Evolutionary conservation across 306 rosid species (phyloP), one percentile per base, ranked within the genome.

Genomic region (Purshia tridentata): DNA sequence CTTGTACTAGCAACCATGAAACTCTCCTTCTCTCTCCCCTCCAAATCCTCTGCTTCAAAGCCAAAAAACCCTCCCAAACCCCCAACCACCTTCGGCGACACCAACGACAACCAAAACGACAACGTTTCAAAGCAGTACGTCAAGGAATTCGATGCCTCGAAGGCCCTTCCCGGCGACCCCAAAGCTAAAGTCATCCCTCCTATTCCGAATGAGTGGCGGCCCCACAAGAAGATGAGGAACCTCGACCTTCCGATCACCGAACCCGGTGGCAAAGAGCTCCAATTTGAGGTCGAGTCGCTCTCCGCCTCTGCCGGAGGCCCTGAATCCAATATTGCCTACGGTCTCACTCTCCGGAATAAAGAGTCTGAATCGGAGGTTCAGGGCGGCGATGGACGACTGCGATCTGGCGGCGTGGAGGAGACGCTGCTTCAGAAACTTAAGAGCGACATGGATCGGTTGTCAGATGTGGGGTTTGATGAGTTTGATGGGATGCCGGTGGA

Each of bases 401-500:
- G 63, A 15, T 10, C 51, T 2, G 78, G 57, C 15, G 63, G 81
- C 9, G 42, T 53, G 14, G 92, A 84, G 75, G 48, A 40, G 4
- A 45, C 72, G 35, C 39, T 85, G 82, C 74, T 89, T 55, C 77
- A 89, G 84, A 91, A 89, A 48, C 74, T 89, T 5, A 87, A 83
- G 67, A 85, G 75, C 1, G 97, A 89, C 15, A 46, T 91, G 72
- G 35, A 76, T 37, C 82, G 82, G 56, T 60, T 91, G 11, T 90
- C 92, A 10, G 96, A 87, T 4, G 67, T 44, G 15, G 97, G 96
- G 2, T 35, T 89, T 3, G 96, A 84, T 9, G 97, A 89, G 77
- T 91, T 74, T 8, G 75, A 87, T 23, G 92, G 87, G 23, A 82
- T 89, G 22, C 78, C 97, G 0, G 96, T 94, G 2, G 98, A 94